Evolutionary conservation across 1,284 basidiomycete genomes (phyloP), one percentile per base, ranked within the genome.

Genomic region (Inonotus obliquus): DNA sequence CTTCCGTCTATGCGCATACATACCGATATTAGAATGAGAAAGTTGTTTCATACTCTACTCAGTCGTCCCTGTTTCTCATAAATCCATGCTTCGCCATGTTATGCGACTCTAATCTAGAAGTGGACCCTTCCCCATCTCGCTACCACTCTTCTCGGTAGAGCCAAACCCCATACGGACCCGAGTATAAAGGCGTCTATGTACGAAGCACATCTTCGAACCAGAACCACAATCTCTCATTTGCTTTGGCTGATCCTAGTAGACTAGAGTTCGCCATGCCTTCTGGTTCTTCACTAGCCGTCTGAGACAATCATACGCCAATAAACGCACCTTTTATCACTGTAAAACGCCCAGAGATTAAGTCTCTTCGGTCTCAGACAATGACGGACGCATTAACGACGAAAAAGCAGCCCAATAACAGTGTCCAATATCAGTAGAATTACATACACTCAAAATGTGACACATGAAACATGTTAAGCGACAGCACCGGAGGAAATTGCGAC

Each of bases 401-500:
- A 45, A 57, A 48, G 47, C 39, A 14, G 35, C 19, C 45, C 45
- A 49, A 37, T 57, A 57, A 57, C 45, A 49, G 27, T 41, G 17
- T 57, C 29, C 4, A 57, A 47, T 32, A 32, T 32, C 32, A 32
- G 32, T 58, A 58, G 32, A 37, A 35, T 44, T 58, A 51, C 56
- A 58, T 21, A 47, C 56, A 49, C 49, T n/a, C n/a, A n/a, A 27
- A 49, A 48, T 49, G 41, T 29, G 47, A 58, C 56, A 58, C 56
- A 32, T 57, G 35, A 38, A 58, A 58, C 56, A 47, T 58, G 55
- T 45, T 27, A 57, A 49, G 21, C 45, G 56, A 58, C 21, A 51
- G 56, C 56, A 58, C 47, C 38, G n/a, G 37, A 49, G 23, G 29
- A 47, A 58, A 35, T 35, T 47, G 44, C 59, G 17, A 54, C 23